A percentile compares a stretch with the other conserved stretches of the same genome.
phyloP scores from a whole-genome alignment of 805 yeast species.

The Wickerhamomyces subpelliculosus region DNA sequence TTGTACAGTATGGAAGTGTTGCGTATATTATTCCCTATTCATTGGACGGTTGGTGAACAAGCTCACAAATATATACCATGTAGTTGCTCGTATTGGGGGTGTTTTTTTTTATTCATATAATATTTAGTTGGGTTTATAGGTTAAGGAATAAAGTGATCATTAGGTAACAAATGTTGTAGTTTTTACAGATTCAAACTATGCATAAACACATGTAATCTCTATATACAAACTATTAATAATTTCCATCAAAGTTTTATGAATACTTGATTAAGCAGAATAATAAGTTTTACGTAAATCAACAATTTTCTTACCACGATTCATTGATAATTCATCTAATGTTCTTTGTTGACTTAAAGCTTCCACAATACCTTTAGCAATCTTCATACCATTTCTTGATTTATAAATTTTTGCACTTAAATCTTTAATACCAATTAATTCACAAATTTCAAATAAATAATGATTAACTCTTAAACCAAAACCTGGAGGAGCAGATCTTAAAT shows the following conservation, averaged over 20 bases:
- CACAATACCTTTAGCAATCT: slow-evolving; percentile 82
- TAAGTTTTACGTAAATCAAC: slow-evolving; percentile 89
- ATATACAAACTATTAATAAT: not conserved
- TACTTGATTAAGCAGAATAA: slow-evolving; percentile 59
- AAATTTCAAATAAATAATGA: slow-evolving; percentile 82
- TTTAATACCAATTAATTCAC: slow-evolving; percentile 89
- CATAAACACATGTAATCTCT: slow-evolving; percentile 2
- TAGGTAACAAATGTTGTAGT: not conserved
- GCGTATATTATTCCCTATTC: too few species aligned
- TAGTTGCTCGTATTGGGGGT: too few species aligned
- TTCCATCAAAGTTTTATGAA: too few species aligned
- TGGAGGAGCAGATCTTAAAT: slow-evolving; percentile 80
- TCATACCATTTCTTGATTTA: slow-evolving; percentile 91
- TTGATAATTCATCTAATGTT: slow-evolving; percentile 80
- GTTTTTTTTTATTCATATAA: not conserved
- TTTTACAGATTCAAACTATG: not conserved
- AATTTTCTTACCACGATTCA: slow-evolving; percentile 89
- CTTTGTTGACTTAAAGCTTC: slow-evolving; percentile 80
- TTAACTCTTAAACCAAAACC: slow-evolving; percentile 93
- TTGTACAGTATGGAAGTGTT: not conserved
- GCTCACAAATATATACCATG: too few species aligned
- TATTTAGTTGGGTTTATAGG: not conserved
- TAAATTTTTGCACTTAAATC: slow-evolving; percentile 89
- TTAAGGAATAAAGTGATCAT: not conserved
- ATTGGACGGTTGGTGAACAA: too few species aligned